Evolutionary conservation across 495 filamentous ascomycete genomes (phyloP), one percentile per base, ranked within the genome.

Genomic region (Letharia lupina): DNA sequence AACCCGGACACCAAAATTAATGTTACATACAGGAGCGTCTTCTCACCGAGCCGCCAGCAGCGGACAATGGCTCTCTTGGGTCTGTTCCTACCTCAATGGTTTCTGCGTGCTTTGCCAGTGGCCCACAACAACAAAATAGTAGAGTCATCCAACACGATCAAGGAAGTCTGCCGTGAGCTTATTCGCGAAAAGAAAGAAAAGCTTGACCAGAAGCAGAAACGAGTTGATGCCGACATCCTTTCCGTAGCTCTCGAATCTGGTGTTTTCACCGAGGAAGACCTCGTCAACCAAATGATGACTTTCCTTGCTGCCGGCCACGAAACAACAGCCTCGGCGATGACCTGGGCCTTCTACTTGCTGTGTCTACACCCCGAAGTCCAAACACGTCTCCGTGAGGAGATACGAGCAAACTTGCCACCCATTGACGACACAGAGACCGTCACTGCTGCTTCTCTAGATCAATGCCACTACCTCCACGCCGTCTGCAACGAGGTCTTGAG

Each of bases 261-360:
- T 48, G 84, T 82, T 35, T 96, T 95, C 73, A 82, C 79, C 39
- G 89, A 93, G 60, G 89, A 91, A 42, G 87, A 90, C 62, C 86
- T 96, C 35, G 80, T 91, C 50, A 90, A 96, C 73, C 93, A 97
- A 73, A 83, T 94, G 73, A 96, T 96, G 91, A 97, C 93, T 4
- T 96, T 97, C 79, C 85, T 96, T 4, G 89, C 87, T 1, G 93
- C 93, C 0, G 93, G 93, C 23, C 93, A 97, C 73, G 93, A 96
- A 78, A 89, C 86, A 11, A 88, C 86, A 11, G 78, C 86, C 3
- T 76, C 82, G 8, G 79, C 84, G 15, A 74, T 88, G 67, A 80
- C 80, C 60, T 89, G 86, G 86, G 80, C 83, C 10, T 69, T 84
- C 23, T 86, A 86, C 65, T 75, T 81, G 0, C 74, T 88, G 33